These are phyloP conservation scores for Dysphania ambrosioides DNA, from an alignment of 148 eudicot genomes.

Conservation along the genomic window DNA sequence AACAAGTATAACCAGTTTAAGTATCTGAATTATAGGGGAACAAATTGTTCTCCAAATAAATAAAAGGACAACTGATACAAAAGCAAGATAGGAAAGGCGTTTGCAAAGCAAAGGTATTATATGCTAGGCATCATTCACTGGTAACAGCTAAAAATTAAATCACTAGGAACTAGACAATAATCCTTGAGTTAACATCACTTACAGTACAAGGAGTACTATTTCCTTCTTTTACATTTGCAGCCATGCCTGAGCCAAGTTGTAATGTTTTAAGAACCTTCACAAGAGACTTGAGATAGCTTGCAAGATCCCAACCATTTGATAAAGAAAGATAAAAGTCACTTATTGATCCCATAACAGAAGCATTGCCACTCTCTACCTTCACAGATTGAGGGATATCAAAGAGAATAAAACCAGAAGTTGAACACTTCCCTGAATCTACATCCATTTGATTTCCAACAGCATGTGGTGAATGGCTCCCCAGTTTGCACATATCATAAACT, in stretches of 20 bases:
- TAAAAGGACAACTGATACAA: not conserved
- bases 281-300: conserved; percentile 83
- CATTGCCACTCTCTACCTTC: conserved; percentile 68
- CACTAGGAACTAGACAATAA: not conserved
- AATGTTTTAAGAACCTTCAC: conserved; percentile 75
- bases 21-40: not conserved
- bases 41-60: not conserved
- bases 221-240: conserved; percentile 72
- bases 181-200: conserved; percentile 32
- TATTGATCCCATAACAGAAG: conserved; percentile 79
- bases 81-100: not conserved
- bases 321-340: conserved; percentile 88
- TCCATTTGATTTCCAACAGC: conserved; percentile 76
- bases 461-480: conserved; percentile 87
- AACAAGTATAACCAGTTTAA: not conserved
- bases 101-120: not conserved
- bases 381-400: conserved; percentile 83
- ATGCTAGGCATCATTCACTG: not conserved
- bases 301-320: conserved; percentile 87
- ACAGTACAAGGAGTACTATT: conserved; percentile 66
- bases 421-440: conserved; percentile 61
- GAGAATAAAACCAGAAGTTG: conserved; percentile 87
- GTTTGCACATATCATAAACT: conserved; percentile 93
- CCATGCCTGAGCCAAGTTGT: conserved; percentile 54
- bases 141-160: not conserved